Base-by-base conservation (phyloP, 2,329 filamentous ascomycete species). In the Nothophoma quercina region DNA sequence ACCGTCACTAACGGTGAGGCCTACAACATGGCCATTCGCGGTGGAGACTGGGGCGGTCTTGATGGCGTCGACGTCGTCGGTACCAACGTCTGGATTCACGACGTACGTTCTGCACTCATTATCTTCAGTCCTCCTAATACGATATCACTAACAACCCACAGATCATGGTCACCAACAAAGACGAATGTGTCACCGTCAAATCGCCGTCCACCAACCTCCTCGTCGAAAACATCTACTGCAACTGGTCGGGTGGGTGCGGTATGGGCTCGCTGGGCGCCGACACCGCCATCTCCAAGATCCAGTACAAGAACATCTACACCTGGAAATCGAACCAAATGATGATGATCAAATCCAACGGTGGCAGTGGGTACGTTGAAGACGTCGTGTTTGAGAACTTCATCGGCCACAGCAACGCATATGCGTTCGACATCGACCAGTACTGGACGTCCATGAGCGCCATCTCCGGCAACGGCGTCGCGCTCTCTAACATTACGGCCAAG, bases 291-390 rank as follows among this genome's bases (percentile, higher is more conserved):
- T 79, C 78, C 30, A 72, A 83, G 53, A 76, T 86, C 52, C 67
- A 73, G 22, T 86, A 85, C 73, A 73, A 75, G 60, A 84, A 85
- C 63, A 65, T 86, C 55, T 86, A 86, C 73, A 85, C 83, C 23
- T 79, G 77, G 71, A 74, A 77, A n/a, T 81, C 79, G 8, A 86
- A 86, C 75, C 82, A 86, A 63, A 85, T 86, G 83, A 79, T 81
- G 70, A 83, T 85, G 82, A 80, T 86, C 75, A 87, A 86, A 70
- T 81, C 78, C 45, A 82, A 85, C 60, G 84, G 84, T 33, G 84
- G 84, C 29, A 77, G 67, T 50, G 84, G 84, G 18, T 77, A 72
- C 2, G 78, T 86, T 4, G 75, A 76, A 33, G 79, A 85, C 58
- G 72, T 77, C 12, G 62, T 77, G 1, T 77, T 86, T 32, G 79